Percentiles rank a stretch among this genome's conserved stretches.
Conservation (phyloP, 768 basidiomycete species). For the Boletus pseudopeckii region DNA sequence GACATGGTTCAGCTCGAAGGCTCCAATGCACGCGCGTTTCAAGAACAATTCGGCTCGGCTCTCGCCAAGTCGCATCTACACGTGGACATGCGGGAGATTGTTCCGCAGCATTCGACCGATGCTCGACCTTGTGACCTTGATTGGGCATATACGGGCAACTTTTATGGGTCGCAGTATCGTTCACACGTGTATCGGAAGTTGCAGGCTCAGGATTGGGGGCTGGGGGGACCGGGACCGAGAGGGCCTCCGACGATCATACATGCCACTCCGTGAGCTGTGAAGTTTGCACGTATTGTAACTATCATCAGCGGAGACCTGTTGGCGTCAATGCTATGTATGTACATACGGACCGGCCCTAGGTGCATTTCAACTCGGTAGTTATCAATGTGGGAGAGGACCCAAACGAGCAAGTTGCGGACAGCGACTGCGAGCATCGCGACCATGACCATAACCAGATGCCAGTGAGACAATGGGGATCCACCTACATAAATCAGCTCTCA, state of each 20-base stretch:
- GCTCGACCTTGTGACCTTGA: conserved; percentile 21
- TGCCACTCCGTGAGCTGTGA: conserved; percentile 15
- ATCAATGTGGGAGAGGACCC: not conserved
- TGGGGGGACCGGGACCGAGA: conserved; percentile 23
- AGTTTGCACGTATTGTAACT: conserved; percentile 2
- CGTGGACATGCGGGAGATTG: conserved; percentile 21
- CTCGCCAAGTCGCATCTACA: conserved; percentile 28
- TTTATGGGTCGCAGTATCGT: conserved; percentile 33
- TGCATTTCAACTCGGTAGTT: conserved; percentile 1
- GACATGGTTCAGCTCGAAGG: conserved; percentile 28
- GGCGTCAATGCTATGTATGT: conserved; percentile 9
- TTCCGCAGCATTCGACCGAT: conserved; percentile 15
- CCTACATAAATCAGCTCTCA: conserved; percentile 9
- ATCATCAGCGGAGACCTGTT: not conserved
- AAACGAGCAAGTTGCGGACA: not conserved
- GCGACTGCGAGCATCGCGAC: not conserved
- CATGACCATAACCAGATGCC: not conserved
- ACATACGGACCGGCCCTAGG: conserved; percentile 1
- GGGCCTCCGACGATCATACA: conserved; percentile 28
- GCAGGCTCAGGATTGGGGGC: conserved; percentile 27
- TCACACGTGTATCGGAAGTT: conserved; percentile 29
- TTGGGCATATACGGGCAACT: conserved; percentile 27
- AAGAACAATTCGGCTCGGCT: conserved; percentile 23
- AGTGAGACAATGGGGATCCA: conserved; percentile 3
- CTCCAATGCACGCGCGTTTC: conserved; percentile 19